Base-by-base conservation (phyloP, 179 eudicot genomes). In the Drosera spatulata region DNA sequence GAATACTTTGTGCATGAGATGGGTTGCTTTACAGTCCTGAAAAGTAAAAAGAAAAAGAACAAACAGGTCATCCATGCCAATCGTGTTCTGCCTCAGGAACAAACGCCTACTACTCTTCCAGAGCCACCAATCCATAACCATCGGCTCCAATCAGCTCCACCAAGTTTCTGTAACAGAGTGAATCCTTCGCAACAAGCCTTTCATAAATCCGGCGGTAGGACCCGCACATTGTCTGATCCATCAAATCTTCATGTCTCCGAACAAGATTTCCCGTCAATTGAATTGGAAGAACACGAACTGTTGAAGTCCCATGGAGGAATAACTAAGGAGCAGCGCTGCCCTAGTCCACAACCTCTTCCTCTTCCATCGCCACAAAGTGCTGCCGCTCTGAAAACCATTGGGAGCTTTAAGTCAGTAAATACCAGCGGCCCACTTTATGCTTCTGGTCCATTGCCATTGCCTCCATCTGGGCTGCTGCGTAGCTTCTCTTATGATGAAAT, bases 341-440 rank as follows among this genome's bases (percentile, higher is more conserved):
- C 83, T 39, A 80, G 72, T 64, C 98, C 98, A 53, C 87, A 84
- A 44, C 98, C 98, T 60, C 96, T 91, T 58, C 96, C 98, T 62
- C 96, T 91, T 68, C 98, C 98, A 10, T 77, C 91, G 10, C 91
- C 95, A 43, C 82, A 79, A 54, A 68, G 68, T 64, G 59, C 75
- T 41, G 62, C 77, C 11, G 60, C 69, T 54, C 76, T 91, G 46
- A 88, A 69, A 69, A 51, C 75, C 41, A 54, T 70, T 46, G 77
- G 76, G 54, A 93, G 99, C 71, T 93, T 88, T 58, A 93, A 88
- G 74, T 54, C 64, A 10, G 62, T 56, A 41, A 84, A 61, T 70
- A 64, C 67, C 22, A 86, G 95, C 72, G 89, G 91, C 59, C 86
- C 88, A 64, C 79, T 82, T 3, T 71, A 79, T 69, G 72, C 78